Evolutionary conservation across 2,329 filamentous ascomycete genomes (phyloP).

Genomic region (Epichloe typhina): DNA sequence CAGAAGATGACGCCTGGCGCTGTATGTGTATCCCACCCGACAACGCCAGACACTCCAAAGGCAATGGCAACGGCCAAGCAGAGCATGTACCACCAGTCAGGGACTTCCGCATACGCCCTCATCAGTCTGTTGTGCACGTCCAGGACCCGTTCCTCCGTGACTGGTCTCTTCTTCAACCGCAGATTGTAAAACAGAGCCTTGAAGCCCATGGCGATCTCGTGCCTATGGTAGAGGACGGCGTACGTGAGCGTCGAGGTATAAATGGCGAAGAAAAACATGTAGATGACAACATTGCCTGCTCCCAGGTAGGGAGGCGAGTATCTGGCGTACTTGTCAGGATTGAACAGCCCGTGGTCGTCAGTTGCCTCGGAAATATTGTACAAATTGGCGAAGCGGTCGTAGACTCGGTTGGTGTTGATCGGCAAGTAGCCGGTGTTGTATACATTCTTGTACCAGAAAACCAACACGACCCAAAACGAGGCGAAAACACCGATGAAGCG

Average conservation of each 20-base stretch:
- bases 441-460: slow-evolving; percentile 44
- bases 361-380: slow-evolving; percentile 34
- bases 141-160: slow-evolving; percentile 22
- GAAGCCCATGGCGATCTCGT: slow-evolving; percentile 36
- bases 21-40: slow-evolving; percentile 36
- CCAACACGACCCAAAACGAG: slow-evolving; percentile 40
- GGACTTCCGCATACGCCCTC: slow-evolving; percentile 32
- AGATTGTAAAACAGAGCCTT: slow-evolving; percentile 32
- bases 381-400: slow-evolving; percentile 31
- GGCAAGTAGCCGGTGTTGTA: slow-evolving; percentile 43
- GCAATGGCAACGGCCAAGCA: slow-evolving; percentile 30
- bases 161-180: slow-evolving; percentile 24
- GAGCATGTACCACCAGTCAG: slow-evolving; percentile 41
- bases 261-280: slow-evolving; percentile 42
- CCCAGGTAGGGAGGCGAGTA: slow-evolving; percentile 40
- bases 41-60: slow-evolving; percentile 33
- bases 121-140: slow-evolving; percentile 38
- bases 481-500: slow-evolving; percentile 43
- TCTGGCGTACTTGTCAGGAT: slow-evolving; percentile 29
- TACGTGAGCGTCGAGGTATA: slow-evolving; percentile 40
- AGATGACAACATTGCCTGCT: slow-evolving; percentile 36
- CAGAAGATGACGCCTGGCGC: slow-evolving; percentile 38
- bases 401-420: slow-evolving; percentile 38
- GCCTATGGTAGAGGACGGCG: slow-evolving; percentile 36
- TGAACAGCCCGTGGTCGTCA: slow-evolving; percentile 30